Evolutionary conservation across 2,329 filamentous ascomycete species (phyloP), one percentile per base, ranked within the genome.

Genomic region (Aureobasidium melanogenum): DNA sequence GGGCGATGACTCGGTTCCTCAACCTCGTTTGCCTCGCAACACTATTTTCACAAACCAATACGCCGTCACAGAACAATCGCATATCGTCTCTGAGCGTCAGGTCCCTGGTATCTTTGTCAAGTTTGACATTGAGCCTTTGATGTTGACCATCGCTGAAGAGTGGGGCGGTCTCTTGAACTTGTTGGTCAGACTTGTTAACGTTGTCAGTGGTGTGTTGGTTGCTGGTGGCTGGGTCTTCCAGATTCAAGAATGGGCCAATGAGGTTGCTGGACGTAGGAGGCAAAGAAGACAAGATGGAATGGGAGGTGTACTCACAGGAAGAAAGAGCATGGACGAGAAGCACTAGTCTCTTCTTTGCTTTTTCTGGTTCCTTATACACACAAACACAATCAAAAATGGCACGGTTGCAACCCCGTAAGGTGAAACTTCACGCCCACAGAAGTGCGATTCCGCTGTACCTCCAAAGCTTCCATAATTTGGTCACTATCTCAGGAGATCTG

Each of bases 61-160:
- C 78, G 94, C 93, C 63, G 94, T 96, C 0, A 97, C 92, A 0
- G 90, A 92, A 71, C 92, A 97, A 78, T 88, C 83, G 67, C 84
- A 86, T 69, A 77, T 80, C 38, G 82, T 95, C 44, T 78, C 80
- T 60, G 88, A 95, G 69, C 85, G 71, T 64, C 77, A 79, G 62
- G 84, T 97, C 0, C 94, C 94, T 0, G 94, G 94, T 34, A 85
- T 99, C 64, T 99, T 97, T 73, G 89, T 99, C 82, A 99, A 97
- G 78, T 99, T 96, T 77, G 93, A 97, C 73, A 97, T 99, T 68
- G 94, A 99, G 79, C 94, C 94, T 1, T 92, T 99, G 68, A 78
- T 94, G 73, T 80, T 99, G 58, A 87, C 88, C 30, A 87, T 99
- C 44, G 87, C 88, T 64, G 93, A 97, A 77, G 85, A 86, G 69